Evolutionary conservation across 331 rosid species (phyloP).

Genomic region (Dryas integrifolia): DNA sequence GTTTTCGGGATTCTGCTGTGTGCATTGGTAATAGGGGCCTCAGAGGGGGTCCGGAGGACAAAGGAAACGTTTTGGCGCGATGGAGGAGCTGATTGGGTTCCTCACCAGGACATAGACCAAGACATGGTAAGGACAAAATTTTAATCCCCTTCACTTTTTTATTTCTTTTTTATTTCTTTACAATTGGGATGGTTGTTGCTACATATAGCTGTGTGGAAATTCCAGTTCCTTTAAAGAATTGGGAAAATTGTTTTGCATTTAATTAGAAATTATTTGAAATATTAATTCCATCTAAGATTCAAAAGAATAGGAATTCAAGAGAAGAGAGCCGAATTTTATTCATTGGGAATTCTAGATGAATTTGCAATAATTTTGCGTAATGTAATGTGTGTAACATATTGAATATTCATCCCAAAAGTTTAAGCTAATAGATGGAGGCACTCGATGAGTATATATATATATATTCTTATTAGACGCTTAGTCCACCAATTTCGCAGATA

Average conservation of each 20-base stretch:
- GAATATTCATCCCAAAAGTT: too few relatives aligned
- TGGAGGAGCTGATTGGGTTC: slow-evolving; percentile 18
- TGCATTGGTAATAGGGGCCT: slow-evolving; percentile 58
- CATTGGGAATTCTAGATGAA: too few relatives aligned
- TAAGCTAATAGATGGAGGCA: too few relatives aligned
- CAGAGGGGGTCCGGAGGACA: slow-evolving; percentile 54
- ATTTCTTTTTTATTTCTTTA: background rate
- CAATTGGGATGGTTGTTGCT: background rate
- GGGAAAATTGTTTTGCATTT: background rate
- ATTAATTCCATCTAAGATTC: background rate
- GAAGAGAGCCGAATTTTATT: too few relatives aligned
- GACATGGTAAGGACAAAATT: slow-evolving; percentile 42
- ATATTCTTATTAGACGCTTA: too few relatives aligned
- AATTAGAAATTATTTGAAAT: background rate
- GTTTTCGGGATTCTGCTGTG: slow-evolving; percentile 60
- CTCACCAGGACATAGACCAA: slow-evolving; percentile 21
- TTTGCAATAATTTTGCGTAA: too few relatives aligned
- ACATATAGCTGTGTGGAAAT: background rate
- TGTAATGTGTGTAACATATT: too few relatives aligned
- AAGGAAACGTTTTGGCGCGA: slow-evolving; percentile 32
- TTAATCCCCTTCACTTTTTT: background rate
- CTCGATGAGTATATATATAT: too few relatives aligned
- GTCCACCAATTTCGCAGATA: background rate
- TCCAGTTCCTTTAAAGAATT: background rate
- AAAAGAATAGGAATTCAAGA: background rate